Base-by-base conservation (phyloP, 83 land plant species). In the Isoetes engelmannii region DNA sequence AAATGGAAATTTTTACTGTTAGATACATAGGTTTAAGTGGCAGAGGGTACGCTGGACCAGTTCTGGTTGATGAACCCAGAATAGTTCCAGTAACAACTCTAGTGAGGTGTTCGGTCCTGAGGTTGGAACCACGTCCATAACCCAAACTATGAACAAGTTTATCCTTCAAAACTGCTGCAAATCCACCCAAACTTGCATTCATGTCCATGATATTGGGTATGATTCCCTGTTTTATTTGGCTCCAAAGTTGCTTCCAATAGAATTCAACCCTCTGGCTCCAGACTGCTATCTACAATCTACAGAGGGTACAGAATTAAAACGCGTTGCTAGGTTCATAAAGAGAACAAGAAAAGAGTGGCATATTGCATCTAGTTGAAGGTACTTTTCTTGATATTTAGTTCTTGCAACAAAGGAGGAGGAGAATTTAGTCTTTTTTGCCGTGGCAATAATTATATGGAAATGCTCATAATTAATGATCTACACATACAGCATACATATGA, bases 161-260 rank as follows among this genome's bases (percentile, higher is more conserved):
- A 37, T 59, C 62, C 20, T 59, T 59, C 18, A 59, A 18, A 12
- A 4, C 62, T 7, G 62, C 62, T 7, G 62, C 62, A 59, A 59
- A 59, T 8, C 62, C 62, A 18, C 62, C 62, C 20, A 59, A 10
- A 18, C 28, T 1, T 8, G 62, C 62, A 8, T 59, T 59, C 62
- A 59, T 59, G 4, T 59, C 62, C 62, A 59, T 59, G 19, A 59
- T 42, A 18, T 59, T 59, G 4, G 4, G 62, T 8, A 59, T 19
- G 19, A 1, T 59, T 9, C 18, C 18, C 10, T 4, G 28, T 18
- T 59, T 4, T 10, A 12, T 1, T 59, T 12, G 62, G 2, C 37
- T 28, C 62, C 19, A 1, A 18, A 59, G 62, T 42, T 18, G 18
- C 62, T 59, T 42, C 62, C 62, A 59, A 37, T 59, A 59, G 9